Conservation (phyloP, 2,329 filamentous ascomycete species). For the Lachnellula subtilissima region DNA sequence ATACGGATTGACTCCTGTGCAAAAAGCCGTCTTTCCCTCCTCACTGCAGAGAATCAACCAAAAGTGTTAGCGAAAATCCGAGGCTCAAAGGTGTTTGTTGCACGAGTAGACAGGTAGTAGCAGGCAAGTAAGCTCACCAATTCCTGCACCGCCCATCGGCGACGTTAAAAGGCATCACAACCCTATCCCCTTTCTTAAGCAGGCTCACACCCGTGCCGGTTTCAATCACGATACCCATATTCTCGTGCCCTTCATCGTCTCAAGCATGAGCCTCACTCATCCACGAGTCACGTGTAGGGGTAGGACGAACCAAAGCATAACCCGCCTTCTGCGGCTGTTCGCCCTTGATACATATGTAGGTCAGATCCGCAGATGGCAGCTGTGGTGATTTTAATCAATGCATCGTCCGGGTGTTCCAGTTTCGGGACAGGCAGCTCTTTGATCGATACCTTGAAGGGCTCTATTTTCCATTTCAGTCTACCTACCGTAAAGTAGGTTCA, state of each 20-base stretch:
- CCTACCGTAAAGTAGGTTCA: neutral
- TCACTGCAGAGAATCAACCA: constrained; percentile 31
- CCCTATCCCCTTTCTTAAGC: constrained; percentile 67
- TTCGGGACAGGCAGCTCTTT: constrained; percentile 54
- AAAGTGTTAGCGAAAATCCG: no score
- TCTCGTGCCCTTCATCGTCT: constrained; percentile 69
- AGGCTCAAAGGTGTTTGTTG: no score
- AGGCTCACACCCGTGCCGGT: constrained; percentile 63
- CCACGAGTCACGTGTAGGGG: constrained; percentile 34
- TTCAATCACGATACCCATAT: constrained; percentile 70
- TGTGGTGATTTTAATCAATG: constrained; percentile 42
- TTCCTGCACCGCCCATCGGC: constrained; percentile 82
- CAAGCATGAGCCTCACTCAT: constrained; percentile 54
- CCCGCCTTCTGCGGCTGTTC: constrained; percentile 57
- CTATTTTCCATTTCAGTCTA: constrained; percentile 2
- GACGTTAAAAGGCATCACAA: constrained; percentile 79
- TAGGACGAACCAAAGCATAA: constrained; percentile 49
- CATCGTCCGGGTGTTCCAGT: constrained; percentile 47
- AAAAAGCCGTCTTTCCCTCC: constrained; percentile 71
- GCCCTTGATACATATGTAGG: constrained; percentile 58
- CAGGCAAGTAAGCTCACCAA: constrained; percentile 40
- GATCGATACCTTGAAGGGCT: constrained; percentile 46
- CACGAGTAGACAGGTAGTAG: no score
- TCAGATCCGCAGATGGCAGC: constrained; percentile 23
- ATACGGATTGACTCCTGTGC: constrained; percentile 57